Conservation (phyloP, 2,329 filamentous ascomycete genomes). For the Colletotrichum neosansevieriae region DNA sequence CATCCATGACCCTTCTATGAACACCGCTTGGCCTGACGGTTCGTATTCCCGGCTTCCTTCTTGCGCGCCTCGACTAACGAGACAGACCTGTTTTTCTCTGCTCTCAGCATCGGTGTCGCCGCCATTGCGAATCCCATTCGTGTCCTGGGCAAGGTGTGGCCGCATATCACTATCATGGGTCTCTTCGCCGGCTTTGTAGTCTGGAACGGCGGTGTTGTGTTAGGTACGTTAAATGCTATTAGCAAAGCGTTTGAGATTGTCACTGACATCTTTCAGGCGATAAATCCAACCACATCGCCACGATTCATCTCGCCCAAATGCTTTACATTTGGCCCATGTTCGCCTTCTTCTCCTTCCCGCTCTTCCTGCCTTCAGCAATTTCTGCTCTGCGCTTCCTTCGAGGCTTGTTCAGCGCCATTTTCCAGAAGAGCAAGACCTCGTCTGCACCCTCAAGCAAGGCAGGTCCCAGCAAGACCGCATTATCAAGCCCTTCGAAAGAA, state of each 20-base stretch:
- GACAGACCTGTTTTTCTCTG: conserved; percentile 66
- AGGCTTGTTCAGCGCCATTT: neutral
- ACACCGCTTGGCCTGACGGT: conserved; percentile 64
- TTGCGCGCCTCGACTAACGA: conserved; percentile 10
- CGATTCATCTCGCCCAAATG: conserved; percentile 90
- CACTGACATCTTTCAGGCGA: conserved; percentile 72
- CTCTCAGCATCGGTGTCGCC: conserved; percentile 73
- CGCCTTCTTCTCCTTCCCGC: conserved; percentile 87
- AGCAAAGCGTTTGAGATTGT: neutral
- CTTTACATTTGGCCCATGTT: conserved; percentile 95
- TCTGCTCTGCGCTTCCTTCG: conserved; percentile 44
- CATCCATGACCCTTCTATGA: conserved; percentile 66
- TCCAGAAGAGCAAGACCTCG: neutral
- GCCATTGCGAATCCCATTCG: conserved; percentile 61
- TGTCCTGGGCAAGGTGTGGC: conserved; percentile 64
- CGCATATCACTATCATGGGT: conserved; percentile 71
- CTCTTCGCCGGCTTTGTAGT: conserved; percentile 81
- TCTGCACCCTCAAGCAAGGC: neutral
- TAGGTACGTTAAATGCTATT: conserved; percentile 72
- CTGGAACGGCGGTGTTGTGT: conserved; percentile 92
- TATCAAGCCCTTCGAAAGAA: neutral
- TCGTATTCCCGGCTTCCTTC: conserved; percentile 40
- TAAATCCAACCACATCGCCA: conserved; percentile 93
- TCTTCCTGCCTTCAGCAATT: conserved; percentile 69
- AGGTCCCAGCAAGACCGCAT: neutral